Base-by-base conservation (phyloP, 225 moss, liverwort and hornwort species). In the Pseudoscleropodium purum region DNA sequence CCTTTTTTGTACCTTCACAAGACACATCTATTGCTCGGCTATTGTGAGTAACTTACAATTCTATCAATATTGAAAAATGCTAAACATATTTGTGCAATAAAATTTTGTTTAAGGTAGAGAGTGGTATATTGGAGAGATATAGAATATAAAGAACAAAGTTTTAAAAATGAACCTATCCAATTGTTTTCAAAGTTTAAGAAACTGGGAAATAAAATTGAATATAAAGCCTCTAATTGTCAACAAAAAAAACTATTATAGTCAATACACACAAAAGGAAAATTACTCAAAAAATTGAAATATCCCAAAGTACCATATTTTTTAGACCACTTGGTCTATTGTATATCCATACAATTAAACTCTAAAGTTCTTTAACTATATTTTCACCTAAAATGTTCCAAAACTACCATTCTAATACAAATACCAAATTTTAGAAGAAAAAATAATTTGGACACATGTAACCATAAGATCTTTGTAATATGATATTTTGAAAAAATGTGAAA, bases 101-200 rank as follows among this genome's bases (percentile, higher is more conserved):
- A 27, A 27, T 69, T 69, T 69, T 33, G 11, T 2, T 30, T 47
- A 31, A 30, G 11, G 11, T 7, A 33, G 0, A 18, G 18, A 49
- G 33, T 31, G 49, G 49, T 75, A 4, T 75, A 49, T 20, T 31
- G 45, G 7, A 49, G 31, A 75, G 33, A 33, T 31, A 31, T 49
- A 49, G 49, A 20, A 49, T 33, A 49, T 33, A 2, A 11, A 49
- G 33, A 75, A 75, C 4, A 20, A 49, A 49, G 4, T 33, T 20
- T 12, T 0, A 9, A 47, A 31, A 76, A 7, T 13, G 7, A 11
- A 7, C 13, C 1, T 0, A 0, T 51, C 34, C 23, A 51, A 52
- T 77, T 52, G 21, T 52, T 34, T 52, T 52, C 5, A 77, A 52
- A 52, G 2, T 52, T 7, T 3, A 8, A 34, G 21, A 36, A 33